These are phyloP conservation scores for Phytopythium chamaehyphon DNA, from an alignment of 352 stramenopile species.

Conservation along the genomic window DNA sequence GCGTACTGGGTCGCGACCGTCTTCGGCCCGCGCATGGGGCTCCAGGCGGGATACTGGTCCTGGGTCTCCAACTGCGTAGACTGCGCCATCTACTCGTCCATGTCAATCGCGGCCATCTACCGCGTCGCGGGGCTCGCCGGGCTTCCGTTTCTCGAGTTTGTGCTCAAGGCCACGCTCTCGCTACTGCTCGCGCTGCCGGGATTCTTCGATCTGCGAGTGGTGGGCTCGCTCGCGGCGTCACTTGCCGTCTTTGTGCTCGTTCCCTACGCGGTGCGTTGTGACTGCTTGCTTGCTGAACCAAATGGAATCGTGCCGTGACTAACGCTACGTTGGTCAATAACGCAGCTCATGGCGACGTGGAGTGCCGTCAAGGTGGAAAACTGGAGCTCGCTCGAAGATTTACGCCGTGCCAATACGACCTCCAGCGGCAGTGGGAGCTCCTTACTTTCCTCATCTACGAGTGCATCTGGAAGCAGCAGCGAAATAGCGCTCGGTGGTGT, in stretches of 20 bases:
- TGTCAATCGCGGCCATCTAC: conserved; percentile 30
- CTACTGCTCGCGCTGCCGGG: conserved; percentile 44
- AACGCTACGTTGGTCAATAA: background rate
- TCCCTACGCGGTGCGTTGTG: conserved; percentile 28
- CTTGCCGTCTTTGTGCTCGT: conserved; percentile 31
- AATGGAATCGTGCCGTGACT: background rate
- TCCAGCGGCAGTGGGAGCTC: background rate
- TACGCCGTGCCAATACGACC: conserved; percentile 20
- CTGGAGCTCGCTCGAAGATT: conserved; percentile 30
- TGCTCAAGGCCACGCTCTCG: conserved; percentile 36
- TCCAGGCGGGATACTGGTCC: conserved; percentile 79
- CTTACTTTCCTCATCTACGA: background rate
- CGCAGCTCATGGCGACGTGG: conserved; percentile 33
- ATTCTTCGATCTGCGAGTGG: conserved; percentile 36
- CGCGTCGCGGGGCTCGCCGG: conserved; percentile 8
- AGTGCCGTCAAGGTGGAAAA: conserved; percentile 21
- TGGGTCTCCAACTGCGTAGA: conserved; percentile 80
- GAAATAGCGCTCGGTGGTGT: conserved; percentile 8
- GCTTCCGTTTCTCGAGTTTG: conserved; percentile 35
- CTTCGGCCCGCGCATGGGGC: conserved; percentile 62
- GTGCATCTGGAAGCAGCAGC: background rate
- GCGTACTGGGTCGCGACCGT: conserved; percentile 67
- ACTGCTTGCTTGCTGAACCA: background rate
- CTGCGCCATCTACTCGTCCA: conserved; percentile 62
- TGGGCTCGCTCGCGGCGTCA: conserved; percentile 26